Base-by-base conservation (phyloP, 306 rosid species). In the Trifolium dubium region DNA sequence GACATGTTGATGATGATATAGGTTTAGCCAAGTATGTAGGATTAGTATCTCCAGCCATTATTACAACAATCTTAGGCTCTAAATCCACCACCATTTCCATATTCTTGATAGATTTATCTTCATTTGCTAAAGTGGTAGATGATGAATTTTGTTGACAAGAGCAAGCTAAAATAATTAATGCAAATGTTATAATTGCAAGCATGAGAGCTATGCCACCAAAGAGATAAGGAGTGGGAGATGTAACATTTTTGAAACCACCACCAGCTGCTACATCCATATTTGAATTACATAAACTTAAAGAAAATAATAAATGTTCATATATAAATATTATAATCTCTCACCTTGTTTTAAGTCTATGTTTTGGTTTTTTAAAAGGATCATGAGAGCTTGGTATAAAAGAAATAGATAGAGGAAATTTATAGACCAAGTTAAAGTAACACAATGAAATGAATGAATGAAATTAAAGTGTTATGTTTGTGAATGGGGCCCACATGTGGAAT, bases 11-110 rank as follows among this genome's bases (percentile, higher is more conserved):
- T 70, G 58, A 41, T 8, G 58, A 41, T 8, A 76, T n/a, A 1
- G 96, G 98, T 8, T 82, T 85, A 23, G 97, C 98, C 86, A 93
- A 73, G 83, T 77, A 86, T 3, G 97, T 86, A 19, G 98, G 93
- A 59, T 75, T 86, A 23, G 64, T 76, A 39, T 93, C 96, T 68
- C 98, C 98, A 3, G 98, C 96, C 97, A 93, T 90, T 28, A 93
- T 85, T 32, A 90, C 98, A 47, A 93, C 90, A 63, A 89, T 74
- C 77, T 82, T 89, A 0, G 96, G 90, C 68, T 87, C 86, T 0
- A 78, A 72, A 49, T 74, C 66, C 10, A 10, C 69, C 31, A 14
- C 64, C 56, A 56, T 56, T 44, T 17, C 82, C 74, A n/a, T 19
- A 55, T 65, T 55, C 72, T n/a, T 73, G 11, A 39, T 37, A 53